Base-by-base conservation (phyloP, 2,329 filamentous ascomycete species). In the Mycogone perniciosa region DNA sequence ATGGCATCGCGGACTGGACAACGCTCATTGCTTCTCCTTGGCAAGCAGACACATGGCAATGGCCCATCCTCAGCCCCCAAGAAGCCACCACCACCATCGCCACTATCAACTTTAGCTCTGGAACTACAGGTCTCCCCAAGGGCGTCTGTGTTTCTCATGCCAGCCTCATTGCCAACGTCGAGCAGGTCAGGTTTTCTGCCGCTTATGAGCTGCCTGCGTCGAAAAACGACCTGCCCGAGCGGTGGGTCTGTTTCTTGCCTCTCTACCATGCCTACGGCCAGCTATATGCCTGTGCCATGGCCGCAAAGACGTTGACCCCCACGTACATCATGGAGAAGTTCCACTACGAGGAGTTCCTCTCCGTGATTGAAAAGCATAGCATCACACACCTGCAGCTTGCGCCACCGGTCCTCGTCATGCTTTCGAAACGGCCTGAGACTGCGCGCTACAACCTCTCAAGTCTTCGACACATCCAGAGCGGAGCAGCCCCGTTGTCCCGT, bases 231-330 rank as follows among this genome's bases (percentile, higher is more conserved):
- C 71, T 71, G 26, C 60, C 64, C 7, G 76, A 77, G 57, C 67
- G 75, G 37, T 78, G 75, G 72, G 58, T 78, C 30, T 75, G 81
- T 44, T 85, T 86, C 62, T 67, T 88, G 9, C 86, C 85, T 0
- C 77, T 86, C 61, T 86, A 83, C 59, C 81, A 84, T 59, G 79
- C 79, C 6, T 80, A 77, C 54, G 76, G 76, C 2, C 79, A 82
- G 60, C 68, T 77, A 3, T 72, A 74, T 50, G 76, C 76, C 50
- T 76, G 75, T 52, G 63, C 80, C 30, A 69, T 74, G 56, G 71
- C 72, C 0, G 62, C 70, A 9, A 72, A 68, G 54, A 64, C 72
- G 30, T 61, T 66, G 2, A 63, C 75, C 0, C 73, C 76, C 1
- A 69, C 80, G 8, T 82, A 81, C 57, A 65, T 82, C 53, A 82